Conservation (phyloP, 2,329 filamentous ascomycete species). For the Fusarium nelsonii region DNA sequence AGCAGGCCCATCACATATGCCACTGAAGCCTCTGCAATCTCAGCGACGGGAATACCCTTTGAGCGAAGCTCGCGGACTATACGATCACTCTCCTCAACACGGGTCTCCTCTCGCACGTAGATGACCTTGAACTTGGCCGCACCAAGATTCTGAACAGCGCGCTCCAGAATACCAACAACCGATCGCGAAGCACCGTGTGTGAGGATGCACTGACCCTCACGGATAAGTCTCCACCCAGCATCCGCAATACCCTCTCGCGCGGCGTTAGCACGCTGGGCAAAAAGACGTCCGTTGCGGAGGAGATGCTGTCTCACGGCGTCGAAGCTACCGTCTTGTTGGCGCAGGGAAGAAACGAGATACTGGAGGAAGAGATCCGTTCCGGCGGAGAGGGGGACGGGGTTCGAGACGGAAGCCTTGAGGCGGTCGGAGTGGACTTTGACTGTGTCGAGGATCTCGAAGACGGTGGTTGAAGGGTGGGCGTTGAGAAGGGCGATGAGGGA, state of each 20-base stretch:
- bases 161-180: slow-evolving; percentile 80
- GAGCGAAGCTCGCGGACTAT: slow-evolving; percentile 78
- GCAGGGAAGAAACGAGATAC: slow-evolving; percentile 84
- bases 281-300: slow-evolving; percentile 85
- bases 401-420: slow-evolving; percentile 82
- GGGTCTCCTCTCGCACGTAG: slow-evolving; percentile 74
- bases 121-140: slow-evolving; percentile 83
- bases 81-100: slow-evolving; percentile 72
- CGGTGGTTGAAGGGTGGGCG: slow-evolving; percentile 82
- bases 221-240: slow-evolving; percentile 82
- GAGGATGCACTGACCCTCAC: slow-evolving; percentile 83
- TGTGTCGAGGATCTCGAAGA: slow-evolving; percentile 92
- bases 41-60: slow-evolving; percentile 83
- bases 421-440: slow-evolving; percentile 81
- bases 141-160: slow-evolving; percentile 70
- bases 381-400: slow-evolving; percentile 91
- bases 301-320: slow-evolving; percentile 86
- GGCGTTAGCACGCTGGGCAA: slow-evolving; percentile 87
- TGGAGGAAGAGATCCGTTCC: slow-evolving; percentile 96
- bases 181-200: slow-evolving; percentile 91
- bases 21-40: slow-evolving; percentile 70
- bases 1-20: slow-evolving; percentile 76
- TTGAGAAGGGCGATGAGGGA: slow-evolving; percentile 88
- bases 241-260: slow-evolving; percentile 85
- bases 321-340: slow-evolving; percentile 71